Base-by-base conservation (phyloP, 371 early-diverging fungal species). In the Rhizopus stolonifer region DNA sequence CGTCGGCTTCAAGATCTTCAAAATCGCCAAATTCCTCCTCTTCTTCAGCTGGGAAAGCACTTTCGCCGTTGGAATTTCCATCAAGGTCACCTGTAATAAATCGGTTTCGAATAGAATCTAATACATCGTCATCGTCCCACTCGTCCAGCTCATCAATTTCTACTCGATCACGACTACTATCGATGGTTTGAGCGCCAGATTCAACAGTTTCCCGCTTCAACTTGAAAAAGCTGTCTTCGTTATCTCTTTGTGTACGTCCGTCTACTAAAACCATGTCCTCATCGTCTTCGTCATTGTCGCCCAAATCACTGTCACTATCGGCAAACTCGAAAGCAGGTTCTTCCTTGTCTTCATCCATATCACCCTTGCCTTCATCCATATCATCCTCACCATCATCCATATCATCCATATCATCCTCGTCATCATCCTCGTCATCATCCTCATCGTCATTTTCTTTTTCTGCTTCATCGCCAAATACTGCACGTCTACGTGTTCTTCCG, bases 1-100 rank as follows among this genome's bases (percentile, higher is more conserved):
- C 65, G 15, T 71, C 83, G 38, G 73, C 81, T 65, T 94, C 97
- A 8, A 95, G 74, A 70, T 97, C 98, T 62, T 93, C 95, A 75
- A 93, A 95, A 54, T 93, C 96, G 21, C 93, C 94, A 61, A 75
- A 79, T 45, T 87, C 86, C 14, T 85, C 87, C 19, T 74, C 83
- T 18, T 74, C 71, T 13, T 68, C 79, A 10, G 54, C 64, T 15
- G 50, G 49, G 11, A 72, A 78, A 6, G 71, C 73, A 10, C 69
- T 76, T 9, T 65, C 68, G 7, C 58, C 72, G 19, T 56, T 56
- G 10, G 42, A 66, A 17, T 10, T 29, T 4, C 64, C 72, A 34
- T 72, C 75, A 32, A 72, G 72, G 44, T 83, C 75, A 14, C 90
- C 91, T 9, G 95, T 95, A 48, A 94, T 89, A 70, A 95, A 95